phyloP scores from a whole-genome alignment of 345 rosid genomes.

The Aquilaria sinensis region DNA sequence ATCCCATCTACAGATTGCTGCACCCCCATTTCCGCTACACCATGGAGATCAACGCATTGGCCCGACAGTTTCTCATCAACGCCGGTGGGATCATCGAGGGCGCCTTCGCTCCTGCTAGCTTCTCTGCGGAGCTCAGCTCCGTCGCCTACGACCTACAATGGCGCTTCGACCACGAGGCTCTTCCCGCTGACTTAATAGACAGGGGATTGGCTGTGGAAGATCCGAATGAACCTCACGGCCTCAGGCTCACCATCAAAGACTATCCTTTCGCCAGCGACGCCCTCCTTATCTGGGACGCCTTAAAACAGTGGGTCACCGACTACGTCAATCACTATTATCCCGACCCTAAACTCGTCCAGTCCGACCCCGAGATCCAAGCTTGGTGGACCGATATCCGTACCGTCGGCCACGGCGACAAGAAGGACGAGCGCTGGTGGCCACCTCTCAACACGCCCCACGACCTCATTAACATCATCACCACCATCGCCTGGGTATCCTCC shows the following conservation, averaged over 20 bases:
- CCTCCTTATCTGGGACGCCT: constrained; percentile 34
- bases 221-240: constrained; percentile 38
- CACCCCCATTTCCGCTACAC: constrained; percentile 60
- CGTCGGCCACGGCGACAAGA: constrained; percentile 50
- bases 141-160: constrained; percentile 37
- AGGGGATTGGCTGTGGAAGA: constrained; percentile 63
- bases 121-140: constrained; percentile 37
- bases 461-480: constrained; percentile 29
- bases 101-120: constrained; percentile 38
- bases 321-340: constrained; percentile 48
- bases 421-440: constrained; percentile 58
- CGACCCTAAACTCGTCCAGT: constrained; percentile 12
- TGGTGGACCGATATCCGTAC: constrained; percentile 55
- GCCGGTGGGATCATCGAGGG: constrained; percentile 46
- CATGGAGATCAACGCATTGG: constrained; percentile 53
- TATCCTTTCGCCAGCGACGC: constrained; percentile 65
- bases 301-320: constrained; percentile 41
- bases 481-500: constrained; percentile 39
- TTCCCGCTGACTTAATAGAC: constrained; percentile 49
- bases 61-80: constrained; percentile 37
- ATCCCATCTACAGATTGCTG: constrained; percentile 42
- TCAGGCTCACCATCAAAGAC: constrained; percentile 44
- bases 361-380: constrained; percentile 44
- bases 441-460: constrained; percentile 23
- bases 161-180: constrained; percentile 42